Evolutionary conservation across 2,329 filamentous ascomycete genomes (phyloP).

Genomic region (Aspergillus pseudoglaucus): DNA sequence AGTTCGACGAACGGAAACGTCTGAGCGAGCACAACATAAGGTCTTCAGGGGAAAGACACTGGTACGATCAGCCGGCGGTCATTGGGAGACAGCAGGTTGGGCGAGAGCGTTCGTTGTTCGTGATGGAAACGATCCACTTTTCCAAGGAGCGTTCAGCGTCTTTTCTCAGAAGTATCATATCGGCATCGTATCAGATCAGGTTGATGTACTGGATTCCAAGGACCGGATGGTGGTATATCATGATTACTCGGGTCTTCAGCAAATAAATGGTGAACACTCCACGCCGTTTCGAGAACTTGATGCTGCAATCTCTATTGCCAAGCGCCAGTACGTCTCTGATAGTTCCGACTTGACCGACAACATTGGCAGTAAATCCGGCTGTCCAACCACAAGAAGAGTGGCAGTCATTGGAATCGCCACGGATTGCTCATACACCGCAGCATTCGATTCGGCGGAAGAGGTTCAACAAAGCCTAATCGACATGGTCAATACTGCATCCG

Average conservation of each 20-base stretch:
- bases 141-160: constrained; percentile 83
- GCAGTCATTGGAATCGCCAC: constrained; percentile 87
- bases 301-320: constrained; percentile 47
- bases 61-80: constrained; percentile 54
- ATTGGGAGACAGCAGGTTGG: constrained; percentile 81
- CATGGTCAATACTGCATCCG: constrained; percentile 79
- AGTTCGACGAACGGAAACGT: constrained; percentile 56
- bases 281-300: constrained; percentile 43
- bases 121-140: constrained; percentile 73
- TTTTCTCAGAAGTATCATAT: constrained; percentile 80
- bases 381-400: constrained; percentile 82
- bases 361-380: constrained; percentile 78
- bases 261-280: constrained; percentile 51
- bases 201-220: constrained; percentile 52
- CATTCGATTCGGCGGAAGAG: constrained; percentile 61
- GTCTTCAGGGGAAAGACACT: constrained; percentile 79
- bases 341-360: constrained; percentile 67
- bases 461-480: constrained; percentile 69
- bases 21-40: constrained; percentile 68
- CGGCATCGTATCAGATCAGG: constrained; percentile 62
- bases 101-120: constrained; percentile 69
- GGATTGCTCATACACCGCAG: constrained; percentile 78
- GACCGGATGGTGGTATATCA: constrained; percentile 34
- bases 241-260: too few species aligned
- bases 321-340: constrained; percentile 61